These are phyloP conservation scores for Emergomyces orientalis DNA, from an alignment of 2,329 filamentous ascomycete species.

Conservation along the genomic window DNA sequence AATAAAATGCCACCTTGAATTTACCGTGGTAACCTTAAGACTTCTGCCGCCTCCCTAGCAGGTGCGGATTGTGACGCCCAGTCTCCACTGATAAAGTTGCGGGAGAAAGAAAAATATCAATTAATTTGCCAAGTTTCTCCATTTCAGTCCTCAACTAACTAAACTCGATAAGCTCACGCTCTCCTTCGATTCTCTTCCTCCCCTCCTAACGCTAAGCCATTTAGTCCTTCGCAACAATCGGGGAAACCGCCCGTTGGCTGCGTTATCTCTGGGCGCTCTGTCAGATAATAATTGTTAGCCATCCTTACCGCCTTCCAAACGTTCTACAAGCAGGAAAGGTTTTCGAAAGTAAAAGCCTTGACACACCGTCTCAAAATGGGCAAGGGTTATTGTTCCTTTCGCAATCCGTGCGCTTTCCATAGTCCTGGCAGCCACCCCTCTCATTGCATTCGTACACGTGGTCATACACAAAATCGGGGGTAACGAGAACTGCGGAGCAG, in stretches of 20 bases:
- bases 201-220: not conserved
- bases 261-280: not conserved
- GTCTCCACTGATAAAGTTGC: not conserved
- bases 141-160: not conserved
- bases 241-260: not conserved
- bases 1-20: not conserved
- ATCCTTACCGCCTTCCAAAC: not conserved
- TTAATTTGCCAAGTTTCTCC: not conserved
- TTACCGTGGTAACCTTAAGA: not conserved
- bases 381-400: not conserved
- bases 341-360: not conserved
- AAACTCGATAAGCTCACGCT: not conserved
- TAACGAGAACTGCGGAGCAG: not conserved
- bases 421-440: not conserved
- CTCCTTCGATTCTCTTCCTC: not conserved
- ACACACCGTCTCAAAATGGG: not conserved
- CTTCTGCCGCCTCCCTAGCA: not conserved
- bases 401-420: slow-evolving; percentile 1
- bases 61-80: not conserved
- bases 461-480: not conserved
- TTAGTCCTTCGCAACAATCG: too few species aligned
- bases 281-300: not conserved
- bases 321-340: not conserved
- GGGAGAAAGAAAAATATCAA: not conserved
- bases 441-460: slow-evolving; percentile 6